A percentile compares a stretch with the other conserved stretches of the same genome.
Evolutionary conservation across 176 grass and related monocot genomes (phyloP).

Genomic region (Oryza meridionalis): DNA sequence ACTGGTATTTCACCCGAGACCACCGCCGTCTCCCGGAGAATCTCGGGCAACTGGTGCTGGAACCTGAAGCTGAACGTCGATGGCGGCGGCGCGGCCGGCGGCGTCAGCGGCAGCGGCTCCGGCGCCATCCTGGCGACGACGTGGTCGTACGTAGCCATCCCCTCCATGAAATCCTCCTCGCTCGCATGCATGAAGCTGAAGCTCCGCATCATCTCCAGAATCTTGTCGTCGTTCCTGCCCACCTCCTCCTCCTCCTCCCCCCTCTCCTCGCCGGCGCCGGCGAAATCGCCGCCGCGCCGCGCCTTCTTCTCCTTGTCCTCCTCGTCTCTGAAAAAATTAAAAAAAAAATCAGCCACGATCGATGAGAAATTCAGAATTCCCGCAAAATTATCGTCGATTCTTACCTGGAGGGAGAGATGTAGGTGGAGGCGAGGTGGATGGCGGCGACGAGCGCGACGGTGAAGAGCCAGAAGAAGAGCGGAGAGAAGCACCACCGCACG

Average conservation of each 20-base stretch:
- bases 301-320: constrained; percentile 19
- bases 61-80: constrained; percentile 75
- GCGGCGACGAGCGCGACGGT: constrained; percentile 56
- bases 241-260: constrained; percentile 3
- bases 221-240: constrained; percentile 22
- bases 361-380: constrained; percentile 1
- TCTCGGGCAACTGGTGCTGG: constrained; percentile 52
- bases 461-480: constrained; percentile 54
- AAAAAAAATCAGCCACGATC: neutral
- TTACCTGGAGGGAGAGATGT: constrained; percentile 44
- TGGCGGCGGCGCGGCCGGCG: constrained; percentile 1
- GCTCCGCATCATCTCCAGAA: constrained; percentile 55
- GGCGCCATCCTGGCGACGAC: neutral
- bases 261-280: neutral
- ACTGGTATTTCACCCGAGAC: neutral
- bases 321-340: neutral
- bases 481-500: constrained; percentile 25
- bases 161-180: constrained; percentile 35
- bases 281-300: neutral
- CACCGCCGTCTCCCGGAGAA: neutral
- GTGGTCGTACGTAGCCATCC: neutral
- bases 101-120: neutral
- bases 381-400: neutral
- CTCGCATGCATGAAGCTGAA: constrained; percentile 59
- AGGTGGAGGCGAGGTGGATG: constrained; percentile 39